These are phyloP conservation scores for Graphium sp. DNA, from an alignment of 2,329 filamentous ascomycete genomes.

Conservation along the genomic window DNA sequence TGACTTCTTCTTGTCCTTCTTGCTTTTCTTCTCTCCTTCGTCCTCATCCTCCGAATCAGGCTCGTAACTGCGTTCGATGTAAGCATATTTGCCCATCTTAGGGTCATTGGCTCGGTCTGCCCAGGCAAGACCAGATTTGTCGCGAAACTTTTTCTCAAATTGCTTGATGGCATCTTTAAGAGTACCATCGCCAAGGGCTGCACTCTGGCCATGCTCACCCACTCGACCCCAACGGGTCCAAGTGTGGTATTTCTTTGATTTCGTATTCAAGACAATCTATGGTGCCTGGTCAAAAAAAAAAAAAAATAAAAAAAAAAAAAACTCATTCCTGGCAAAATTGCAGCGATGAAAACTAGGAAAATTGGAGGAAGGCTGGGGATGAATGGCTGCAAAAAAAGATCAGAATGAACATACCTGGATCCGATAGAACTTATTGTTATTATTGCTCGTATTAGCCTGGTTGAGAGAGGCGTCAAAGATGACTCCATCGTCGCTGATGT, in stretches of 20 bases:
- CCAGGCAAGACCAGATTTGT: conserved; percentile 43
- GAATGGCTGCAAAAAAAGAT: no score
- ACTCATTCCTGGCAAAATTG: no score
- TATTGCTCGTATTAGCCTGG: conserved; percentile 53
- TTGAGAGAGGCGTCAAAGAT: conserved; percentile 72
- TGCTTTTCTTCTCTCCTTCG: no score
- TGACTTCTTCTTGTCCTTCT: conserved; percentile 4
- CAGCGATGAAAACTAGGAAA: no score
- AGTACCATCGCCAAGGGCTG: conserved; percentile 20
- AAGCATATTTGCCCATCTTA: conserved; percentile 57
- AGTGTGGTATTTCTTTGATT: conserved; percentile 1
- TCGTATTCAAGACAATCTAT: conserved; percentile 3
- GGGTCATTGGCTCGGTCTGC: conserved; percentile 33
- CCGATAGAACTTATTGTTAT: conserved; percentile 75
- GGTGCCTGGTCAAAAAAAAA: no score
- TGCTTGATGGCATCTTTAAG: conserved; percentile 25
- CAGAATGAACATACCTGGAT: conserved; percentile 43
- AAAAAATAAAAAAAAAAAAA: no score
- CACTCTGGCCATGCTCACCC: conserved; percentile 36
- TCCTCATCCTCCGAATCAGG: conserved; percentile 46
- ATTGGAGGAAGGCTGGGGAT: no score
- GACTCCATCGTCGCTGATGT: conserved; percentile 45
- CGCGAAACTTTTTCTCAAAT: conserved; percentile 45
- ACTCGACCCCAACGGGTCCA: conserved; percentile 79
- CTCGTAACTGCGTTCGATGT: conserved; percentile 64